These are phyloP conservation scores for Gautieria morchelliformis DNA, from an alignment of 768 basidiomycete species.

Conservation along the genomic window DNA sequence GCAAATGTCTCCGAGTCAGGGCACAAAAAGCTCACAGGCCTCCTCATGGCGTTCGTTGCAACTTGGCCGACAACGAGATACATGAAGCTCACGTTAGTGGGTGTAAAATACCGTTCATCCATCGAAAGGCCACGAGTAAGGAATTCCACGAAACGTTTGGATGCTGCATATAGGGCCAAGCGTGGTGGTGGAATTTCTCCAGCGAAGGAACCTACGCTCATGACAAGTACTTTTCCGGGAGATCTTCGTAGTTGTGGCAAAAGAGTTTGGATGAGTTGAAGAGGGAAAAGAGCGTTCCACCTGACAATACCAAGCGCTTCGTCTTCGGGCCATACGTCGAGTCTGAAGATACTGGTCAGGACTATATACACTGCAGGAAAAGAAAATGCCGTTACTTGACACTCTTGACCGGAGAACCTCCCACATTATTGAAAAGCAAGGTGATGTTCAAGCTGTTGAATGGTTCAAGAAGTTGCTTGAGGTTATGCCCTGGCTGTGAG, in stretches of 20 bases:
- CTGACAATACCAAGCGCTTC: neutral
- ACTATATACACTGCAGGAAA: neutral
- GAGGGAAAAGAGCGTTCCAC: constrained; percentile 7
- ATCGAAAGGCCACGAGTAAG: neutral
- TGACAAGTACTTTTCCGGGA: neutral
- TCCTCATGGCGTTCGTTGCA: neutral
- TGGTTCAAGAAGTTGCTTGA: neutral
- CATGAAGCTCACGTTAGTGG: constrained; percentile 2
- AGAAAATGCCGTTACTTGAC: neutral
- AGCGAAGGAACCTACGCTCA: constrained; percentile 7
- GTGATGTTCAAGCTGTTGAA: constrained; percentile 7
- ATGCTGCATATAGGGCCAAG: constrained; percentile 2
- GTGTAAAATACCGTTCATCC: constrained; percentile 10
- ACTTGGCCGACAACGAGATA: constrained; percentile 4
- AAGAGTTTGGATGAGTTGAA: constrained; percentile 5
- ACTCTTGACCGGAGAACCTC: neutral
- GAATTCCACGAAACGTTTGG: constrained; percentile 8
- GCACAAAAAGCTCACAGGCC: neutral
- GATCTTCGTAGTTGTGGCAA: constrained; percentile 6
- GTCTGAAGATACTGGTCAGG: neutral
- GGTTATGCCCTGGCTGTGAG: neutral
- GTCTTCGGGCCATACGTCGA: constrained; percentile 7
- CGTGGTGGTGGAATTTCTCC: constrained; percentile 8
- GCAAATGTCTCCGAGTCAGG: constrained; percentile 2
- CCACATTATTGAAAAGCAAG: constrained; percentile 5